Base-by-base conservation (phyloP, 805 yeast genomes). In the Ogataea zsoltii region DNA sequence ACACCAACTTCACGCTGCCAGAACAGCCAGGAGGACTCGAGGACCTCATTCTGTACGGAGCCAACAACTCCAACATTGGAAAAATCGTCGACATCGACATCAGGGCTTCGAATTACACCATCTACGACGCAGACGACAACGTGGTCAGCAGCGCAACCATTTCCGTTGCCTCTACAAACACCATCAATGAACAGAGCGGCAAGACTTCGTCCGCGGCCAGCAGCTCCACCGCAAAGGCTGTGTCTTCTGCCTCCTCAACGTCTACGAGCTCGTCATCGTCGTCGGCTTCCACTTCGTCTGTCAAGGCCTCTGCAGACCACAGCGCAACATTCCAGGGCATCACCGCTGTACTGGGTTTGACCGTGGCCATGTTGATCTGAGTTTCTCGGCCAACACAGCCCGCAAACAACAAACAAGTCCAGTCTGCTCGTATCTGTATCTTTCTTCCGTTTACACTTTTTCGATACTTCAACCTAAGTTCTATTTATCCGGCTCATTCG, bases 1-100 rank as follows among this genome's bases (percentile, higher is more conserved):
- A 75, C 45, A 72, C 74, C 14, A 66, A 71, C 47, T 78, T 78
- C 52, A 63, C 69, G 12, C 56, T 78, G n/a, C 82, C 82, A 36
- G 62, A 61, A 10, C 75, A 69, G 45, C 78, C 81, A 41, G 66
- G 61, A 34, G 78, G 70, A 16, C 68, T 74, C 45, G 53, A 68
- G 9, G 57, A 59, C 5, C 50, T 77, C 61, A 78, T 79, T 51
- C 56, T 68, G 47, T 61, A 75, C 50, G 84, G 84, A 63, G 76
- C 70, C 33, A 67, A 68, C 50, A 64, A 67, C 46, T 57, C 72
- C 21, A 73, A 76, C 42, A 56, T 67, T 44, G 83, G 83, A 49
- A 42, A 66, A 26, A 57, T 79, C 23, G 56, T 77, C 45, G 68
- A 67, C 37, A 65, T 75, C 35, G 55, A 61, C 13, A 63, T 68